Conservation (phyloP, 140 eudicot genomes). For the Stevia rebaudiana region DNA sequence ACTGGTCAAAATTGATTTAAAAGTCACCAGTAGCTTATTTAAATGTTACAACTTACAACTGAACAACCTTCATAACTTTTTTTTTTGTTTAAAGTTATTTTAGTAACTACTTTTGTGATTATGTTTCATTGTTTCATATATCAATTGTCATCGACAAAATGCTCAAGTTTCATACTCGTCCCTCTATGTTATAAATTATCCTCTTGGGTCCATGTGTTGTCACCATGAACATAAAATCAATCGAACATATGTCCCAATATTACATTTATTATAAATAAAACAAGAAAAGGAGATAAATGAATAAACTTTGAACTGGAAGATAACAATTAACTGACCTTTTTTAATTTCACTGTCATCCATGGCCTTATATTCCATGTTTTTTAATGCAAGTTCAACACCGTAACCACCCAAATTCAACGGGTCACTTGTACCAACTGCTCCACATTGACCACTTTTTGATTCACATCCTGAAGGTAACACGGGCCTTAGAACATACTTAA, state of each 20-base stretch:
- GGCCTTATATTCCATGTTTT: slow-evolving; percentile 99
- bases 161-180: neutral
- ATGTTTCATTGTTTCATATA: neutral
- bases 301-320: neutral
- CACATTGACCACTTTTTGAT: slow-evolving; percentile 66
- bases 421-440: slow-evolving; percentile 66
- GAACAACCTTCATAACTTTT: no score
- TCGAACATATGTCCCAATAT: neutral
- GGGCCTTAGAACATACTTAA: slow-evolving; percentile 78
- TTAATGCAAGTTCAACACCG: slow-evolving; percentile 98
- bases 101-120: neutral
- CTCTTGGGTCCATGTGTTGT: neutral
- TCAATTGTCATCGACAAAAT: neutral
- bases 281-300: neutral
- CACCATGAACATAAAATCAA: neutral
- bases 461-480: slow-evolving; percentile 92
- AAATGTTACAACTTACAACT: neutral
- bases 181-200: neutral
- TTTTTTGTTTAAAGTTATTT: no score
- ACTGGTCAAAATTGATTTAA: neutral
- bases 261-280: neutral
- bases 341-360: slow-evolving; percentile 93
- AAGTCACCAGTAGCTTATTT: neutral
- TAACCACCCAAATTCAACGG: slow-evolving; percentile 89
- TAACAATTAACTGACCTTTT: slow-evolving; percentile 47